Percentiles rank a stretch among this genome's conserved stretches.
Conservation (phyloP, 1,139 yeast genomes). For the Hanseniaspora sp. region DNA sequence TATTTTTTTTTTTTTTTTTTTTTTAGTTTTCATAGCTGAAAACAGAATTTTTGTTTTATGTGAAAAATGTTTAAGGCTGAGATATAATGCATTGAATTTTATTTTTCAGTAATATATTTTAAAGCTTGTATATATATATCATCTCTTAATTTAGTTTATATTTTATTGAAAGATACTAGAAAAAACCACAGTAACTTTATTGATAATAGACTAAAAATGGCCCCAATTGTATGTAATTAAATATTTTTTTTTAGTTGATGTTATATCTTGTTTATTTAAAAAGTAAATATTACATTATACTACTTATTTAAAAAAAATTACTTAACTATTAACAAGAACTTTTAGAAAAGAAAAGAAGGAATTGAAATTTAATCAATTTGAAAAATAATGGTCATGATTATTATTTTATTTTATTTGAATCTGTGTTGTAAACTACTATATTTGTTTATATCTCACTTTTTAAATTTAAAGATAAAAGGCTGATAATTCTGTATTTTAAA, state of each 20-base stretch:
- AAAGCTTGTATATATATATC: too few species aligned
- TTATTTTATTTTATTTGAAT: conserved; percentile 6
- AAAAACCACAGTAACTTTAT: background rate
- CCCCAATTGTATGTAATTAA: conserved; percentile 31
- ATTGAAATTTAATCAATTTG: background rate
- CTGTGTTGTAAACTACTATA: background rate
- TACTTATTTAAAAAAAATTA: background rate
- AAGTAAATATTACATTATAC: background rate
- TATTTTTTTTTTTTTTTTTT: background rate
- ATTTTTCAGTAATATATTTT: too few species aligned
- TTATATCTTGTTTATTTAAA: too few species aligned
- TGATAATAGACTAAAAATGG: conserved; percentile 24
- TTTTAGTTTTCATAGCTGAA: background rate
- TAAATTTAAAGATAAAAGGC: background rate
- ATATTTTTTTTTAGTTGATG: background rate
- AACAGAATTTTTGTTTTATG: background rate
- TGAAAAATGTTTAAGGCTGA: background rate
- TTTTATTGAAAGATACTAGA: too few species aligned
- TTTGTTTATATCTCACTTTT: background rate
- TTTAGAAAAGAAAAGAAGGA: background rate
- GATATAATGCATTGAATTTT: too few species aligned
- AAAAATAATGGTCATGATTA: background rate
- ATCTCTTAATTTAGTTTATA: too few species aligned
- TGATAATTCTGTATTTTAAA: conserved; percentile 29
- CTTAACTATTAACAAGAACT: background rate